phyloP scores from a whole-genome alignment of 176 grass and related monocot species.

The Carex cristatella region DNA sequence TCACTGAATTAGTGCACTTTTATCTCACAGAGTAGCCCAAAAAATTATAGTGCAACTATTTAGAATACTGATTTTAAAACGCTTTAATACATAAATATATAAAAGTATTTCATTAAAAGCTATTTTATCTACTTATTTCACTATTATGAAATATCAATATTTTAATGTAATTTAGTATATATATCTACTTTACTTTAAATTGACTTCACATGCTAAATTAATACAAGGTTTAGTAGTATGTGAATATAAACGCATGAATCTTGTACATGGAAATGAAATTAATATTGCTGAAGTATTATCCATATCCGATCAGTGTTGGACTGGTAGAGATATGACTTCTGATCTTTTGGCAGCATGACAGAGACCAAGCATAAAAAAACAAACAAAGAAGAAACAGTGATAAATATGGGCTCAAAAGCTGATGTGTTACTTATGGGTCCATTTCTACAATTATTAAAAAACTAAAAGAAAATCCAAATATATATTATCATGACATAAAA shows the following conservation, averaged over 20 bases:
- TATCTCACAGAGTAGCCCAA: too few species aligned
- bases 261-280: background rate
- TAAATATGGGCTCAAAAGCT: conserved; percentile 15
- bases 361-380: background rate
- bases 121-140: background rate
- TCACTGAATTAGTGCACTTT: too few species aligned
- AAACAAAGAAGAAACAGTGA: conserved; percentile 8
- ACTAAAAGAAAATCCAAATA: background rate
- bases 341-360: background rate
- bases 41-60: too few species aligned
- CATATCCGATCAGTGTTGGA: too few species aligned
- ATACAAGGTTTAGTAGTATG: background rate
- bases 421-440: background rate
- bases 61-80: background rate
- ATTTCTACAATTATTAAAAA: background rate
- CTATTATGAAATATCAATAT: background rate
- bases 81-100: background rate
- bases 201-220: background rate
- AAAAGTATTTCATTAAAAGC: background rate
- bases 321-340: background rate
- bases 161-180: background rate
- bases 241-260: background rate
- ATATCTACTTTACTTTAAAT: background rate
- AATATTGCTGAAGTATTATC: background rate
- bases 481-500: background rate